Evolutionary conservation across 495 filamentous ascomycete genomes (phyloP).

Genomic region (Penicillium malachiteum): DNA sequence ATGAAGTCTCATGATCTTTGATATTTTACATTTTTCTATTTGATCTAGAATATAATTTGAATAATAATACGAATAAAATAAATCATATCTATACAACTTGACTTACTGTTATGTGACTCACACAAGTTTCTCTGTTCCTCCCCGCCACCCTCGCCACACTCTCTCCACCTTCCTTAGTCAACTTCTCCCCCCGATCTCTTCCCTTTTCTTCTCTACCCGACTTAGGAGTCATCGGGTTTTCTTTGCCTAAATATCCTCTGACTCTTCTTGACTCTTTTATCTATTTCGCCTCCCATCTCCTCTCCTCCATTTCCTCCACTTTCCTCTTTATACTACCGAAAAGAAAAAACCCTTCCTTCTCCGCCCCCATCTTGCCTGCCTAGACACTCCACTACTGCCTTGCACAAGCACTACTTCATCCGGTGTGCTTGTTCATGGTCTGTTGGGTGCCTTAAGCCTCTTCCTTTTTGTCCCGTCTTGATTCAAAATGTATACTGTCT

Average conservation of each 20-base stretch:
- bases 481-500: conserved; percentile 35
- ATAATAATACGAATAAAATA: too few relatives aligned
- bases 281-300: conserved; percentile 1
- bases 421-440: conserved; percentile 27
- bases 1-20: too few relatives aligned
- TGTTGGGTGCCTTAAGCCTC: conserved; percentile 22
- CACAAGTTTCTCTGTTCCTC: conserved; percentile 9
- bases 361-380: conserved; percentile 4
- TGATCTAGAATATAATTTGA: too few relatives aligned
- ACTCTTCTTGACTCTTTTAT: conserved; percentile 2
- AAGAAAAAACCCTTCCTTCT: neutral
- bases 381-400: conserved; percentile 25
- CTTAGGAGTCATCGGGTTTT: conserved; percentile 15
- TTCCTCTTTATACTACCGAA: conserved; percentile 1
- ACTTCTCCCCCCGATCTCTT: conserved; percentile 2
- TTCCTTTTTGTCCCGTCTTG: neutral
- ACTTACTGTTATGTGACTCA: conserved; percentile 11
- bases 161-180: conserved; percentile 18
- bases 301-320: conserved; percentile 3
- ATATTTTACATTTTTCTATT: too few relatives aligned
- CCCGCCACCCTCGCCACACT: conserved; percentile 34
- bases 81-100: too few relatives aligned
- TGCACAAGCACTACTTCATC: conserved; percentile 9
- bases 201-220: neutral
- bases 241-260: conserved; percentile 8